phyloP scores from a whole-genome alignment of 225 moss, liverwort and hornwort species.

The Sphagnum contortum region DNA sequence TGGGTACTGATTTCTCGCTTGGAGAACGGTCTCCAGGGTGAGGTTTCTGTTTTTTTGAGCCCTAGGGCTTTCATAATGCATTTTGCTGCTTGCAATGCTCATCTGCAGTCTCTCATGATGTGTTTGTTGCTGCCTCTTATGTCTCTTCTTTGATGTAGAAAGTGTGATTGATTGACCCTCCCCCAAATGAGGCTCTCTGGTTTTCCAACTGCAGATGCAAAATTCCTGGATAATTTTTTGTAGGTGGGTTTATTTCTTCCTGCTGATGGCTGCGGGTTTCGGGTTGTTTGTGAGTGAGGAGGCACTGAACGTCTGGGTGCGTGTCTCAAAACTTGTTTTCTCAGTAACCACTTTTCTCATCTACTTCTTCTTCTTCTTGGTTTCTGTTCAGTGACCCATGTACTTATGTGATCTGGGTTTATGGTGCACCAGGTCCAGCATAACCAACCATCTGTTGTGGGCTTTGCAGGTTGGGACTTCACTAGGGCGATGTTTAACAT shows the following conservation, averaged over 20 bases:
- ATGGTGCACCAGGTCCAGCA: too few relatives aligned
- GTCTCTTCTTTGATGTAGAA: neutral
- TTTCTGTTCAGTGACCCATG: too few relatives aligned
- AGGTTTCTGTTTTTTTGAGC: slow-evolving; percentile 3
- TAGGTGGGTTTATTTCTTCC: slow-evolving; percentile 82
- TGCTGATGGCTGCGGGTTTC: slow-evolving; percentile 93
- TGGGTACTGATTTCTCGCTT: slow-evolving; percentile 27
- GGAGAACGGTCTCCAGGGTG: slow-evolving; percentile 50
- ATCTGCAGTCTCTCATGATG: neutral
- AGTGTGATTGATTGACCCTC: too few relatives aligned
- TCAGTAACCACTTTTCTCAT: too few relatives aligned
- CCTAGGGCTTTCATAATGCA: too few relatives aligned
- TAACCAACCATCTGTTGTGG: too few relatives aligned
- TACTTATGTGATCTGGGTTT: too few relatives aligned
- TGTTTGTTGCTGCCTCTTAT: neutral
- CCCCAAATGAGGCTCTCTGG: too few relatives aligned
- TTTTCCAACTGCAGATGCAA: neutral
- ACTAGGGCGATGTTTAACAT: slow-evolving; percentile 57
- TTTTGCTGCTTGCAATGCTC: neutral
- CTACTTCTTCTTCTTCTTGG: too few relatives aligned
- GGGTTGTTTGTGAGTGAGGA: slow-evolving; percentile 97
- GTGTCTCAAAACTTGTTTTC: slow-evolving; percentile 37
- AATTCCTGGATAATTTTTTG: neutral
- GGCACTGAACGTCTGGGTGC: slow-evolving; percentile 99
- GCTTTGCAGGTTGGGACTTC: slow-evolving; percentile 78